Evolutionary conservation across 306 rosid genomes (phyloP).

Genomic region (Betula pendula): DNA sequence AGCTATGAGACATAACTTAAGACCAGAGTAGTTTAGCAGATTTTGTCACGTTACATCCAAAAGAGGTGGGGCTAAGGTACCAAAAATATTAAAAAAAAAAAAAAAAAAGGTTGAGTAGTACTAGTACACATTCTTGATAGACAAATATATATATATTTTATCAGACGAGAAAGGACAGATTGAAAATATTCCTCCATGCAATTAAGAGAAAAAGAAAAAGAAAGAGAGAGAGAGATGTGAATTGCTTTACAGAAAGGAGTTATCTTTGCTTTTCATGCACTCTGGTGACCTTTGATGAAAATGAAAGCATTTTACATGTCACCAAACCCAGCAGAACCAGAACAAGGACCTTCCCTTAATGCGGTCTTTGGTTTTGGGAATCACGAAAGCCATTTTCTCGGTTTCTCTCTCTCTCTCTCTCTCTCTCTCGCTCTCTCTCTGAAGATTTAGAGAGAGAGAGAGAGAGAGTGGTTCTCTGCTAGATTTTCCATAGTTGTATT

Average conservation of each 20-base stretch:
- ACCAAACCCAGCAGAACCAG: constrained; percentile 32
- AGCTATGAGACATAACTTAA: background rate
- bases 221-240: constrained; percentile 31
- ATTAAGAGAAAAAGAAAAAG: constrained; percentile 27
- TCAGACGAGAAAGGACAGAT: constrained; percentile 37
- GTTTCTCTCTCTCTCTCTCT: constrained; percentile 14
- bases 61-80: constrained; percentile 32
- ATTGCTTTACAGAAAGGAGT: constrained; percentile 33
- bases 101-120: constrained; percentile 21
- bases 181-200: constrained; percentile 31
- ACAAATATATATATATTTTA: constrained; percentile 38
- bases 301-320: constrained; percentile 36
- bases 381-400: constrained; percentile 39
- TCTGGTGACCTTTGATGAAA: constrained; percentile 33
- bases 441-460: background rate
- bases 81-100: no score
- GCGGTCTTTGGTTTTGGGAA: constrained; percentile 52
- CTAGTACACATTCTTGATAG: constrained; percentile 20
- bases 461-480: constrained; percentile 33
- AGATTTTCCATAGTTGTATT: constrained; percentile 36
- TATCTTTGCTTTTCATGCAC: constrained; percentile 16
- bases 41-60: background rate
- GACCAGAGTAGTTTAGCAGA: background rate
- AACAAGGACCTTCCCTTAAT: constrained; percentile 43
- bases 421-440: constrained; percentile 8